These are phyloP conservation scores for Apiospora sp. DNA, from an alignment of 2,329 filamentous ascomycete genomes.

Conservation along the genomic window DNA sequence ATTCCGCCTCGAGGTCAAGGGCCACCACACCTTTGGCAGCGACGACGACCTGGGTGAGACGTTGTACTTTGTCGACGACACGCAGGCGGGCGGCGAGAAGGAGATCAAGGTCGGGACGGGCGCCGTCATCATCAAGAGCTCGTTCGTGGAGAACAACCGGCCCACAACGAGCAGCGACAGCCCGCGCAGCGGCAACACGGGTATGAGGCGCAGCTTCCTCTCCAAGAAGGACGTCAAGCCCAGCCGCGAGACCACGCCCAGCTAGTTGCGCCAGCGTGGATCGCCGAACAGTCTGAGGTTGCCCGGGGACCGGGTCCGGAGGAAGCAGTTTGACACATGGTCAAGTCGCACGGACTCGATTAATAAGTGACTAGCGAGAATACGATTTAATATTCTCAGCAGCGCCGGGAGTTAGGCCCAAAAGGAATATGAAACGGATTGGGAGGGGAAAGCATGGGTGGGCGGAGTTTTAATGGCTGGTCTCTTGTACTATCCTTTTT, in stretches of 20 bases:
- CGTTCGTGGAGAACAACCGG: slow-evolving; percentile 63
- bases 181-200: slow-evolving; percentile 52
- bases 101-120: slow-evolving; percentile 77
- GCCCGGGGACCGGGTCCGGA: neutral
- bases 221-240: slow-evolving; percentile 56
- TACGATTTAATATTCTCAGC: neutral
- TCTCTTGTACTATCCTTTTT: neutral
- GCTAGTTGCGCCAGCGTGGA: slow-evolving; percentile 30
- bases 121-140: slow-evolving; percentile 75
- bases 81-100: slow-evolving; percentile 72
- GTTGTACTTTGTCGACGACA: slow-evolving; percentile 91
- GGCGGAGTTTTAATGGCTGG: slow-evolving; percentile 9
- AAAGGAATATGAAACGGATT: neutral
- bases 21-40: slow-evolving; percentile 83
- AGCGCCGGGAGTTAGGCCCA: slow-evolving; percentile 14
- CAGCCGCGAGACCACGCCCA: slow-evolving; percentile 55
- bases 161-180: slow-evolving; percentile 37
- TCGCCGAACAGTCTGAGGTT: neutral
- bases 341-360: neutral
- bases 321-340: neutral
- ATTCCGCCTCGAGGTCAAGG: slow-evolving; percentile 87
- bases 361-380: neutral
- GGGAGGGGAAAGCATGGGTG: slow-evolving; percentile 1
- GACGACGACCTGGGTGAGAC: slow-evolving; percentile 86
- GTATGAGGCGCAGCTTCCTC: slow-evolving; percentile 61